phyloP scores from a whole-genome alignment of 495 filamentous ascomycete species.

The Usnea hakonensis region DNA sequence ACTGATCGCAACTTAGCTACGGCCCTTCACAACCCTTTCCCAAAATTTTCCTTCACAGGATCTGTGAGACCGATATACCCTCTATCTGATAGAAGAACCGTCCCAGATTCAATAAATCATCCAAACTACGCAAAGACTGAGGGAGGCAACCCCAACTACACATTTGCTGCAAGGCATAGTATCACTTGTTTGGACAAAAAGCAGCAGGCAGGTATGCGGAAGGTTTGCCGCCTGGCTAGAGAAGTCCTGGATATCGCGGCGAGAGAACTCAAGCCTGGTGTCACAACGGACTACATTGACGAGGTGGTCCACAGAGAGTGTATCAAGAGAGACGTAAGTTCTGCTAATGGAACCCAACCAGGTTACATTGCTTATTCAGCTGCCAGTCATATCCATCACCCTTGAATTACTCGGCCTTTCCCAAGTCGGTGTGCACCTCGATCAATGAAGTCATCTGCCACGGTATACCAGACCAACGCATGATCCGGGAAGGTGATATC shows the following conservation, averaged over 20 bases:
- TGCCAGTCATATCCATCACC: conserved; percentile 87
- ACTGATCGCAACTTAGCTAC: conserved; percentile 87
- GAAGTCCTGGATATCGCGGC: conserved; percentile 93
- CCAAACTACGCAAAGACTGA: conserved; percentile 66
- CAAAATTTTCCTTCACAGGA: conserved; percentile 74
- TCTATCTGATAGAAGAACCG: conserved; percentile 59
- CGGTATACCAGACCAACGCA: conserved; percentile 76
- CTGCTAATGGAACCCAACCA: not conserved
- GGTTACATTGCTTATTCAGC: not conserved
- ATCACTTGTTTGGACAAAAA: conserved; percentile 72
- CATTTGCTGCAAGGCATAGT: conserved; percentile 63
- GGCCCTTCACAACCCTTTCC: conserved; percentile 80
- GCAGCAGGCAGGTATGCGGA: conserved; percentile 82
- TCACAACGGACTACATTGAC: conserved; percentile 95
- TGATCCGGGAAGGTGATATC: conserved; percentile 77
- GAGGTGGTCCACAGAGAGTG: conserved; percentile 94
- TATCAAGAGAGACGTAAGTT: conserved; percentile 76
- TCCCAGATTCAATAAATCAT: conserved; percentile 73
- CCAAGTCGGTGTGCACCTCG: conserved; percentile 95
- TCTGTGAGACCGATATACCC: conserved; percentile 82
- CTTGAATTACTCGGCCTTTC: conserved; percentile 92
- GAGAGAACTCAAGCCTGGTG: conserved; percentile 68
- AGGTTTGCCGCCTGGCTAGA: conserved; percentile 78
- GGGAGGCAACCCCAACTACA: conserved; percentile 71
- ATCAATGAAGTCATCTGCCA: conserved; percentile 95